Evolutionary conservation across 441 rosid genomes (phyloP).

Genomic region (Pelargonium australe): DNA sequence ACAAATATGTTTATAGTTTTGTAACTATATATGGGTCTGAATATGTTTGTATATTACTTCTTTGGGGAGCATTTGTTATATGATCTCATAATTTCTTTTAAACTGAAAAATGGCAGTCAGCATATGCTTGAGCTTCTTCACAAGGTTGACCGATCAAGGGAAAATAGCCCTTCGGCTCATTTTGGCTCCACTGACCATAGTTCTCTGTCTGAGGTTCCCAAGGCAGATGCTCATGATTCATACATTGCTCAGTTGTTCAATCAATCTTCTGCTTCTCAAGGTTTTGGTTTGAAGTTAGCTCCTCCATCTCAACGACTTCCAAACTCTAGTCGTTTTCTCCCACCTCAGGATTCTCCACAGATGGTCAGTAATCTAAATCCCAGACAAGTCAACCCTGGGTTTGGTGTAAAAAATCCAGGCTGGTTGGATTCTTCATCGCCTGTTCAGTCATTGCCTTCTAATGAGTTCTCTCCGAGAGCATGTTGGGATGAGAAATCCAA

Average conservation of each 20-base stretch:
- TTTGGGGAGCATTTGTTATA: neutral
- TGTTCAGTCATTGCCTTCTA: neutral
- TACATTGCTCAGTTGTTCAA: slow-evolving; percentile 19
- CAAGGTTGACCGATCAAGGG: slow-evolving; percentile 32
- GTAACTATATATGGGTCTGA: neutral
- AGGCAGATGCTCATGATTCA: slow-evolving; percentile 12
- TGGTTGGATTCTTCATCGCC: slow-evolving; percentile 4
- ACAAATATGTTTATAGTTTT: neutral
- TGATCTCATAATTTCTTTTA: neutral
- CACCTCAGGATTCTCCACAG: slow-evolving; percentile 8
- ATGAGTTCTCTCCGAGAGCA: slow-evolving; percentile 5
- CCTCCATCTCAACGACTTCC: slow-evolving; percentile 66
- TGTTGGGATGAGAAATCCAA: slow-evolving; percentile 1
- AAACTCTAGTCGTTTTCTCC: slow-evolving; percentile 28
- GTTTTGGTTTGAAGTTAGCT: slow-evolving; percentile 36
- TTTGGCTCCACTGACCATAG: slow-evolving; percentile 21
- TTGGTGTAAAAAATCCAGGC: neutral
- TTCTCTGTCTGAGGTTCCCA: slow-evolving; percentile 18
- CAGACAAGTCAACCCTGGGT: neutral
- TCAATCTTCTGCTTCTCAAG: slow-evolving; percentile 28
- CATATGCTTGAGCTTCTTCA: slow-evolving; percentile 20
- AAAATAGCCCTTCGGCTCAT: slow-evolving; percentile 21
- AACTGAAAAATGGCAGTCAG: slow-evolving; percentile 2
- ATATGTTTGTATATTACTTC: neutral
- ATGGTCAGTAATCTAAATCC: neutral